A percentile compares a stretch with the other conserved stretches of the same genome.
Evolutionary conservation across 306 rosid genomes (phyloP).

Genomic region (Cyamopsis tetragonoloba): DNA sequence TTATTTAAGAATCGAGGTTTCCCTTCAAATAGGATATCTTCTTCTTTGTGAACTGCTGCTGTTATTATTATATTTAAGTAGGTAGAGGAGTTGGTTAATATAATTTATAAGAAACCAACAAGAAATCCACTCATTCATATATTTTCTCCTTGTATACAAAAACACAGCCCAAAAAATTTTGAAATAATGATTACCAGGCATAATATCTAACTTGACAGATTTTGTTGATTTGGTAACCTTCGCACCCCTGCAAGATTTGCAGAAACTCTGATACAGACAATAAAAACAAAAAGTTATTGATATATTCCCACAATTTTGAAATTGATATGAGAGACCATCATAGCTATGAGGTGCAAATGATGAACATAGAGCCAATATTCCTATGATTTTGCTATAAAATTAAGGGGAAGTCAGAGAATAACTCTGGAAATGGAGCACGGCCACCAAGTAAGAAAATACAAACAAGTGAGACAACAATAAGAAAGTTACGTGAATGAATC

Average conservation of each 20-base stretch:
- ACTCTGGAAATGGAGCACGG: background rate
- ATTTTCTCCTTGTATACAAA: background rate
- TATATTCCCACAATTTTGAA: background rate
- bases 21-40: slow-evolving; percentile 13
- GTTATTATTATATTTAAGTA: background rate
- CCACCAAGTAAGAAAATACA: background rate
- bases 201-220: slow-evolving; percentile 60
- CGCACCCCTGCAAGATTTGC: slow-evolving; percentile 75
- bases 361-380: background rate
- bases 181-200: slow-evolving; percentile 51
- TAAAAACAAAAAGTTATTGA: slow-evolving; percentile 3
- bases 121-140: background rate
- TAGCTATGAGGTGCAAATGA: background rate
- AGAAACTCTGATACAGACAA: slow-evolving; percentile 41
- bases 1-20: background rate
- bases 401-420: background rate
- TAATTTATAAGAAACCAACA: background rate
- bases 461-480: background rate
- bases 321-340: background rate
- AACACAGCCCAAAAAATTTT: background rate
- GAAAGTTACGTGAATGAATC: background rate
- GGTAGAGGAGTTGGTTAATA: background rate
- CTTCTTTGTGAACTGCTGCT: background rate
- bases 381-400: background rate
- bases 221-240: slow-evolving; percentile 65